These are phyloP conservation scores for Glutinoglossum americanum DNA, from an alignment of 495 filamentous ascomycete genomes.

Conservation along the genomic window DNA sequence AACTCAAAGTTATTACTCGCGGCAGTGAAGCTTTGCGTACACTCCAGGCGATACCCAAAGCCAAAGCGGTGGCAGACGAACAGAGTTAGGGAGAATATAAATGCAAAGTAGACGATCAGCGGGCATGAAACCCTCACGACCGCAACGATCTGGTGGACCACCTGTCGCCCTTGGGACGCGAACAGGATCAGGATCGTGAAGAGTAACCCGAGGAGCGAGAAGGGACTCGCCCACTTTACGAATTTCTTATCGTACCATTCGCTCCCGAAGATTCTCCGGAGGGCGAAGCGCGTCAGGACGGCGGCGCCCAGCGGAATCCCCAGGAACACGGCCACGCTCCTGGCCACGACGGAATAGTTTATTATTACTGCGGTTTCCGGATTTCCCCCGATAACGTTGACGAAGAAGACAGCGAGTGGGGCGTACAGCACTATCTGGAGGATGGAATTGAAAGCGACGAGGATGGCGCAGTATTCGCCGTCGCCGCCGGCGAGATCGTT, in stretches of 20 bases:
- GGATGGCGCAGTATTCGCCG: conserved; percentile 68
- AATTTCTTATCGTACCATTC: conserved; percentile 48
- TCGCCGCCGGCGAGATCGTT: conserved; percentile 60
- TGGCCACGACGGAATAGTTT: conserved; percentile 51
- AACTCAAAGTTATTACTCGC: conserved; percentile 94
- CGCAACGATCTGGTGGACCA: conserved; percentile 66
- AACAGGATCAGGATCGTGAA: conserved; percentile 78
- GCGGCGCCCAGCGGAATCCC: conserved; percentile 71
- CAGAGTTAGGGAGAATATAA: conserved; percentile 54
- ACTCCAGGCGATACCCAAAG: conserved; percentile 48
- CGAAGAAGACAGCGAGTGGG: conserved; percentile 58
- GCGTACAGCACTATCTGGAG: conserved; percentile 78
- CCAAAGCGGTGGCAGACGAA: conserved; percentile 31
- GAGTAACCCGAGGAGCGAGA: conserved; percentile 62
- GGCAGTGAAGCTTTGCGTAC: conserved; percentile 80
- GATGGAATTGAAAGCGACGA: conserved; percentile 73
- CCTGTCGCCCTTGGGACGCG: conserved; percentile 55
- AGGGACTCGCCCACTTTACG: conserved; percentile 44
- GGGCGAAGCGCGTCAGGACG: conserved; percentile 43
- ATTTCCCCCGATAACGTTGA: conserved; percentile 32
- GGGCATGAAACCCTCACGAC: conserved; percentile 65
- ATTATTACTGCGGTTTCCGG: conserved; percentile 12
- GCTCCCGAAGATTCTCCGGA: conserved; percentile 31
- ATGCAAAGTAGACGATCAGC: conserved; percentile 54
- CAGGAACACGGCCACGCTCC: conserved; percentile 62